Evolutionary conservation across 345 rosid species (phyloP), one percentile per base, ranked within the genome.

Genomic region (Gossypium anomalum): DNA sequence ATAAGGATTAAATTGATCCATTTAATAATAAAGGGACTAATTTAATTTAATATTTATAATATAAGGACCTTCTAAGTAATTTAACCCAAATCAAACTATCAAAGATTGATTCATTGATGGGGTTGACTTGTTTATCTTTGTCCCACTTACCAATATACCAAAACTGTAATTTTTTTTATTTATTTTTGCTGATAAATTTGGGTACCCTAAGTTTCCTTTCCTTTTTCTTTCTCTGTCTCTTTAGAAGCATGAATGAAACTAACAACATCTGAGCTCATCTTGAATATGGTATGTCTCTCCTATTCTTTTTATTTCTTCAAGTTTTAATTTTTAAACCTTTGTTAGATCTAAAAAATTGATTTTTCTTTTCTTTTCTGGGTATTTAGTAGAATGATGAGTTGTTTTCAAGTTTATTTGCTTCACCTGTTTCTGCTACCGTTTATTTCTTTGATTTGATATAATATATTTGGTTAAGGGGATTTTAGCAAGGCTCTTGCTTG

Each of bases 211-310:
- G 2, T 27, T 72, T 43, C 0, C 58, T 2, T 23, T 73, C 43
- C 74, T 70, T 71, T 47, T 16, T 16, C 41, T 59, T 38, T n/a
- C 67, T 58, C 25, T 19, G 0, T n/a, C 2, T 48, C 47, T 16
- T 19, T 29, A 23, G 34, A 71, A 14, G 34, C 25, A 8, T 5
- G 41, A 20, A 73, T 53, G 11, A 22, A 29, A 71, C 80, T 49
- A 70, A 60, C 44, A 55, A 71, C 73, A 52, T 72, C 77, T 58
- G 62, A 44, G 69, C 55, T 77, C 45, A 45, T 77, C 71, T 78
- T 74, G 64, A 76, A 51, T 74, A 72, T 75, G 75, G 87, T 88
- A 56, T 75, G 79, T 66, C 34, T 60, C 70, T 34, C 34, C 4
- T 27, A 3, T 49, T 59, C 3, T 49, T 55, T 16, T 47, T 38